A percentile compares a stretch with the other conserved stretches of the same genome.
phyloP scores from a whole-genome alignment of 345 rosid species.

The Citrus sp. region DNA sequence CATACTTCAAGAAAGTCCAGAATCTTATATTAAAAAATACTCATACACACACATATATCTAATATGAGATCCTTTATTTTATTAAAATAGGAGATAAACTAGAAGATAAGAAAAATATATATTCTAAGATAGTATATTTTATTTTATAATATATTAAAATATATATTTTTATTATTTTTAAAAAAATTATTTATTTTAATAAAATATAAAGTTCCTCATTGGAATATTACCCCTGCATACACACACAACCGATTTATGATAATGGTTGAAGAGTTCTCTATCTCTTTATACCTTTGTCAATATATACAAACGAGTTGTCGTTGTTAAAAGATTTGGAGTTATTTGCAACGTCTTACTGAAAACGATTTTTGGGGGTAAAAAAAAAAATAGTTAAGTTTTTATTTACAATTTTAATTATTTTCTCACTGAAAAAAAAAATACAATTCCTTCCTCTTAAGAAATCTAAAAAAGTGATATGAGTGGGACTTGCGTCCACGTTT shows the following conservation, averaged over 20 bases:
- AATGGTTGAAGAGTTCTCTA: too few species aligned
- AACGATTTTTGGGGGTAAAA: not conserved
- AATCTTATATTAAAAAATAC: too few species aligned
- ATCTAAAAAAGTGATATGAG: not conserved
- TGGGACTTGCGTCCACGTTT: not conserved
- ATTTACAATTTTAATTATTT: not conserved
- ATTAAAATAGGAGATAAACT: too few species aligned
- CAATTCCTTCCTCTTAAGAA: not conserved
- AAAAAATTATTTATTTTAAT: too few species aligned
- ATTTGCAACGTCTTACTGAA: not conserved
- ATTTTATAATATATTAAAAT: too few species aligned
- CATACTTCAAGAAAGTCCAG: rapidly evolving
- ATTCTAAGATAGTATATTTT: rapidly evolving
- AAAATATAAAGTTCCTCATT: too few species aligned
- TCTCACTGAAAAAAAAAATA: not conserved
- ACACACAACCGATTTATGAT: too few species aligned
- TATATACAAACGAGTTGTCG: not conserved
- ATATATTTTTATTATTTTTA: too few species aligned
- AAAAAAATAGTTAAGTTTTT: not conserved
- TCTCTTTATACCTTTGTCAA: not conserved
- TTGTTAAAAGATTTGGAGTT: not conserved
- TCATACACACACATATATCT: too few species aligned
- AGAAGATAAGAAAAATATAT: too few species aligned
- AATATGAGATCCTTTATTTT: too few species aligned
- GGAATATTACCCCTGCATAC: too few species aligned